Evolutionary conservation across 345 rosid genomes (phyloP).

Genomic region (Kandelia obovata): DNA sequence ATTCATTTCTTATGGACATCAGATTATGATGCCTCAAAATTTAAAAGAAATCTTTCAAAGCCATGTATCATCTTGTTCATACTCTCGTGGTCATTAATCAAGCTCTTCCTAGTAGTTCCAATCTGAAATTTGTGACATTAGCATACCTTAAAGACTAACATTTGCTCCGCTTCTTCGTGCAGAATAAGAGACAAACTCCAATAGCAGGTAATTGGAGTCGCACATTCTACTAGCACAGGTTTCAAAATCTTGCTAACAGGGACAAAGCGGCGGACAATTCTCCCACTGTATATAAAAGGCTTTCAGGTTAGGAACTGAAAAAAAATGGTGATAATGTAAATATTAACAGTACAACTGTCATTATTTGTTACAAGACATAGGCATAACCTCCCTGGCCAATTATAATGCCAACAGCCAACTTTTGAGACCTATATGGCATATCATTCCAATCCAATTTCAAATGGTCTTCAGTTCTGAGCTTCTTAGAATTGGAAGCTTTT

Average conservation of each 20-base stretch:
- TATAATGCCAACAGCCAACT: neutral
- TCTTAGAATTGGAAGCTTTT: neutral
- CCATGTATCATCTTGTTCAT: neutral
- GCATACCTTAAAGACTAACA: slow-evolving; percentile 65
- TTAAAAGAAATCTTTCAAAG: too few species aligned
- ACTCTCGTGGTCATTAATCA: neutral
- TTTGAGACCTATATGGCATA: neutral
- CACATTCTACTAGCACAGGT: slow-evolving; percentile 76
- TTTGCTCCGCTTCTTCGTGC: slow-evolving; percentile 59
- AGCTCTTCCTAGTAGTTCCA: neutral
- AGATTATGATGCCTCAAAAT: too few species aligned
- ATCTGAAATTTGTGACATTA: neutral
- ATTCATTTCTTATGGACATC: neutral
- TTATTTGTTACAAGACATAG: too few species aligned
- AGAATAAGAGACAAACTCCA: slow-evolving; percentile 73
- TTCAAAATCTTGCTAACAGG: slow-evolving; percentile 71
- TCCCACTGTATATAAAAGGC: slow-evolving; percentile 48
- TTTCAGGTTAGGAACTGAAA: neutral
- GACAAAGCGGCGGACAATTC: slow-evolving; percentile 49
- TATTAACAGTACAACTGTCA: neutral
- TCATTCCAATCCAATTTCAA: neutral
- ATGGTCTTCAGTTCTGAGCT: neutral
- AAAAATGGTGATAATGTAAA: neutral
- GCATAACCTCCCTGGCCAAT: too few species aligned
- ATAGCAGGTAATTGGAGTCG: slow-evolving; percentile 77